Conservation (phyloP, 192 early-diverging fungal genomes). For the Geranomyces variabilis region DNA sequence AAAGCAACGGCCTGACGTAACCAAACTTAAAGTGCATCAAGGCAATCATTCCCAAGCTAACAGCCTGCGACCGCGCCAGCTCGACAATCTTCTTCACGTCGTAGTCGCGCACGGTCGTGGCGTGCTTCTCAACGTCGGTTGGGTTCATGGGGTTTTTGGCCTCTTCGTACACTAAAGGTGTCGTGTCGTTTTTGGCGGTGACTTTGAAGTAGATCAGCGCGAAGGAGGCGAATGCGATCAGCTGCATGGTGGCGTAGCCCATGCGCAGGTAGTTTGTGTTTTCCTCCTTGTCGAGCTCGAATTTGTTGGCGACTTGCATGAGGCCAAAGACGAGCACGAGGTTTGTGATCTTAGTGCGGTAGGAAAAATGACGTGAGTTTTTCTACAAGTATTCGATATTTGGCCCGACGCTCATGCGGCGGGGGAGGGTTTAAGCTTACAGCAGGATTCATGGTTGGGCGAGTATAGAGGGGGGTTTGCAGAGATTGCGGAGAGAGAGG, state of each 20-base stretch:
- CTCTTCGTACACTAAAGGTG: constrained; percentile 78
- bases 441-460: too few species aligned
- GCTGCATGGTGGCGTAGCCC: constrained; percentile 63
- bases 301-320: constrained; percentile 52
- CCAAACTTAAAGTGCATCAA: constrained; percentile 87
- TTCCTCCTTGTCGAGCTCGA: constrained; percentile 66
- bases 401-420: too few species aligned
- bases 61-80: constrained; percentile 68
- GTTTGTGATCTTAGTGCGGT: constrained; percentile 44
- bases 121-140: constrained; percentile 54
- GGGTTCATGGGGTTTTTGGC: constrained; percentile 60
- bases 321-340: constrained; percentile 56
- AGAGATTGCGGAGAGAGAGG: too few species aligned
- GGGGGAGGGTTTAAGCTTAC: too few species aligned
- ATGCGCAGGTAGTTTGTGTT: constrained; percentile 52
- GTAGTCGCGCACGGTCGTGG: constrained; percentile 73
- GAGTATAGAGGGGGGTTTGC: too few species aligned
- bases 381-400: too few species aligned
- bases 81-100: constrained; percentile 76
- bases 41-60: constrained; percentile 71
- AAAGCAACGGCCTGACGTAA: constrained; percentile 83
- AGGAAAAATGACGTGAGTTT: not conserved
- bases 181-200: constrained; percentile 78
- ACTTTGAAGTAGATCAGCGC: constrained; percentile 58
- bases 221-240: constrained; percentile 49